A percentile compares a stretch with the other conserved stretches of the same genome.
Conservation (phyloP, 2,329 filamentous ascomycete species). For the Beauveria bassiana region DNA sequence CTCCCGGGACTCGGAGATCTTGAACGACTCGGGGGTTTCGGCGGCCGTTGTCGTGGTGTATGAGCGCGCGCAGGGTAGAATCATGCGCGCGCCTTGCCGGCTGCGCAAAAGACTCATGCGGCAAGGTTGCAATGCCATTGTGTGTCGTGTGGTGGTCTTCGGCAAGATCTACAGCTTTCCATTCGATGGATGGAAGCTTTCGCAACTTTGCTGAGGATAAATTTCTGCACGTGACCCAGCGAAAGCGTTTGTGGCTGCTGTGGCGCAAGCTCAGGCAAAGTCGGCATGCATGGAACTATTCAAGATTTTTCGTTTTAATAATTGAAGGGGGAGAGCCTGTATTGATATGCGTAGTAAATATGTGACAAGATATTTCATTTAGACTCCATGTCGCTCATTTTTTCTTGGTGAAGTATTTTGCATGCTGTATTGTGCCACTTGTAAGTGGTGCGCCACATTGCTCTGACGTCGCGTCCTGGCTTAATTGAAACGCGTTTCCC, state of each 20-base stretch:
- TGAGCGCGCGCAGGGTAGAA: constrained; percentile 3
- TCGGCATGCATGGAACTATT: too few relatives aligned
- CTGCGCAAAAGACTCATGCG: constrained; percentile 8
- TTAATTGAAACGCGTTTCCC: constrained; percentile 11
- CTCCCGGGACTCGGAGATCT: constrained; percentile 8
- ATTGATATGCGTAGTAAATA: too few relatives aligned
- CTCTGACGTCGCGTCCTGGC: neutral
- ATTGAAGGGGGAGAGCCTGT: too few relatives aligned
- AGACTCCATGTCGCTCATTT: too few relatives aligned
- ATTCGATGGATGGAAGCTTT: neutral
- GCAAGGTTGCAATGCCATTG: constrained; percentile 11
- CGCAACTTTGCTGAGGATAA: neutral
- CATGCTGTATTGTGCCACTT: neutral
- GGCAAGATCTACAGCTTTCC: neutral
- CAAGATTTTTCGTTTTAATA: too few relatives aligned
- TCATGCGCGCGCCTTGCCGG: neutral
- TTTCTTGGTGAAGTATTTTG: neutral
- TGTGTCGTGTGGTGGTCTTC: neutral
- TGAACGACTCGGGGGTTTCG: constrained; percentile 9
- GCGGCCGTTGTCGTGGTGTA: constrained; percentile 8
- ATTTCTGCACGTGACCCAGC: constrained; percentile 9
- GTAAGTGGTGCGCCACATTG: neutral
- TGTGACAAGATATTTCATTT: too few relatives aligned
- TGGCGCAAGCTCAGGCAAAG: neutral
- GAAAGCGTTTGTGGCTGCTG: neutral